A percentile compares a stretch with the other conserved stretches of the same genome.
Conservation (phyloP, 192 early-diverging fungal genomes). For the Haplosporangium gracile region DNA sequence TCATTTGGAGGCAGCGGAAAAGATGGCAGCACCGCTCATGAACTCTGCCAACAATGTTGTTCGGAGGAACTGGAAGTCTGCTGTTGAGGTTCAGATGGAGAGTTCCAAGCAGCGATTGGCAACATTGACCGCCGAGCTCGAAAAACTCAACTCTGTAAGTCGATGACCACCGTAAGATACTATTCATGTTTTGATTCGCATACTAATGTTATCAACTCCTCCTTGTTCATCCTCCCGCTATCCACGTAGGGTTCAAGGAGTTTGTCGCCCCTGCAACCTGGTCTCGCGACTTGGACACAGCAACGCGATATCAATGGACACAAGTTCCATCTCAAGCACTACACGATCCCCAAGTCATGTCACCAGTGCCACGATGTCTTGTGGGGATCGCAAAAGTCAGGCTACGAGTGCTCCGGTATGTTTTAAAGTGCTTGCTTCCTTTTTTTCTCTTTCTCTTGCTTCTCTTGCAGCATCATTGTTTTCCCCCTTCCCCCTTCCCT, state of each 20-base stretch:
- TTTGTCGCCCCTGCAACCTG: conserved; percentile 6
- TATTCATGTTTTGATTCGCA: background rate
- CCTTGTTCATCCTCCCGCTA: background rate
- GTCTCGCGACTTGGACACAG: conserved; percentile 25
- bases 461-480: too few species aligned
- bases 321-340: conserved; percentile 41
- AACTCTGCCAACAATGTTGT: conserved; percentile 38
- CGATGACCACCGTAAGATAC: background rate
- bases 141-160: conserved; percentile 39
- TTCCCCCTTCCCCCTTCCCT: background rate
- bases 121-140: conserved; percentile 23
- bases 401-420: conserved; percentile 48
- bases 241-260: conserved; percentile 28
- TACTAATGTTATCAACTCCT: background rate
- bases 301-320: conserved; percentile 49
- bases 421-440: background rate
- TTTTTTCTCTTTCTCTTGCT: background rate
- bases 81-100: conserved; percentile 51
- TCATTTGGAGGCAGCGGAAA: conserved; percentile 50
- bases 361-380: conserved; percentile 56
- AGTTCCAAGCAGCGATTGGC: conserved; percentile 40
- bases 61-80: conserved; percentile 51
- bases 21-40: conserved; percentile 52
- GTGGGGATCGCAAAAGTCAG: conserved; percentile 55
- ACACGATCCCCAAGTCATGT: conserved; percentile 47